Percentiles rank a stretch among this genome's conserved stretches.
Conservation (phyloP, 2,329 filamentous ascomycete genomes). For the Pseudomassariella vexata region DNA sequence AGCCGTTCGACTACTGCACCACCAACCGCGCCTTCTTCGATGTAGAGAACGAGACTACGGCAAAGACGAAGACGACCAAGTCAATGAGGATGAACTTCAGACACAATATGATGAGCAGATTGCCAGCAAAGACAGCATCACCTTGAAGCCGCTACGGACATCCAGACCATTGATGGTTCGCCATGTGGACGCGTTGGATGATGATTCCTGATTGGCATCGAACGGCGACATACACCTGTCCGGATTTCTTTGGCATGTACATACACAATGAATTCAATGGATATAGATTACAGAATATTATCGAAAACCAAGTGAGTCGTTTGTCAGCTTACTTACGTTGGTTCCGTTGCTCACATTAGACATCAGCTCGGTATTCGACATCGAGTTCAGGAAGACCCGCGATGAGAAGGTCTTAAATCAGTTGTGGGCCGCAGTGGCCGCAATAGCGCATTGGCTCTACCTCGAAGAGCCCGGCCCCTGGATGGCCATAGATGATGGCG, state of each 20-base stretch:
- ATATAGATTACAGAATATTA: conserved; percentile 21
- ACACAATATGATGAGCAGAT: conserved; percentile 10
- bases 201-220: conserved; percentile 10
- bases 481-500: conserved; percentile 10
- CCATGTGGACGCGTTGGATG: conserved; percentile 15
- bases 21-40: conserved; percentile 16
- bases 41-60: conserved; percentile 13
- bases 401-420: conserved; percentile 12
- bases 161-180: conserved; percentile 6
- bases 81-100: conserved; percentile 14
- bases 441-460: conserved; percentile 13
- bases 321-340: background rate
- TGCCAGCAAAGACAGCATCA: conserved; percentile 8
- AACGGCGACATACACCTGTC: conserved; percentile 15
- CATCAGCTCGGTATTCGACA: conserved; percentile 15
- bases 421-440: conserved; percentile 16
- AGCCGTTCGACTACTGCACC: conserved; percentile 14
- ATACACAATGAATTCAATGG: conserved; percentile 23
- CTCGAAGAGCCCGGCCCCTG: conserved; percentile 11
- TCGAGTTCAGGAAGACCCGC: conserved; percentile 12
- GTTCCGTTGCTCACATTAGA: background rate
- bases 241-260: conserved; percentile 23
- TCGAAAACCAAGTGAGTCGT: conserved; percentile 20
- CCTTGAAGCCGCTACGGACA: conserved; percentile 3
- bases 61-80: conserved; percentile 13